These are phyloP conservation scores for Cladosporium phlei DNA, from an alignment of 2,329 filamentous ascomycete genomes.

Conservation along the genomic window DNA sequence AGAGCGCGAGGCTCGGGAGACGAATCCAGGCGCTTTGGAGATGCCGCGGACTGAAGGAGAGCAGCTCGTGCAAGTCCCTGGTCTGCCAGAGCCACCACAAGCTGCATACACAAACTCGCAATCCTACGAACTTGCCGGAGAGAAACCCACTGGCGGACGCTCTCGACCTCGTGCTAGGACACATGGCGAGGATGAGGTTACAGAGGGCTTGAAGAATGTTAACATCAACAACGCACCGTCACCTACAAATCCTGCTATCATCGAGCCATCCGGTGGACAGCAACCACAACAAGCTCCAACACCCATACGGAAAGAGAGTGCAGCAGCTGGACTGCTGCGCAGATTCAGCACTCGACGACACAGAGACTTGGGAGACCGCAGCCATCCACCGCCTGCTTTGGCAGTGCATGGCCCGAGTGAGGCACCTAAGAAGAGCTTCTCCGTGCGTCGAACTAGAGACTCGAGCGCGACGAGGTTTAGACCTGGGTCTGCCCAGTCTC, in stretches of 20 bases:
- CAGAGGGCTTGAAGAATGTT: conserved; percentile 65
- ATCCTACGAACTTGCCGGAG: conserved; percentile 81
- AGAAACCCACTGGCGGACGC: conserved; percentile 78
- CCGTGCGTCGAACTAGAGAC: conserved; percentile 62
- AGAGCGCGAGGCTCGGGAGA: conserved; percentile 64
- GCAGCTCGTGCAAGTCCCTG: conserved; percentile 59
- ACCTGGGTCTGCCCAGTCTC: conserved; percentile 51
- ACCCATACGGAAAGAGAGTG: conserved; percentile 75
- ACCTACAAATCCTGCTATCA: conserved; percentile 39
- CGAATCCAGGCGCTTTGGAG: conserved; percentile 55
- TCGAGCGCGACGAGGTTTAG: conserved; percentile 46
- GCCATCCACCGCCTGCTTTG: conserved; percentile 67
- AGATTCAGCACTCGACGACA: conserved; percentile 85
- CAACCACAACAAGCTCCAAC: conserved; percentile 32
- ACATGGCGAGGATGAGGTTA: conserved; percentile 87
- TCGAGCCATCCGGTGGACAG: conserved; percentile 33
- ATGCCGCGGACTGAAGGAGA: conserved; percentile 56
- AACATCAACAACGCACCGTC: conserved; percentile 54
- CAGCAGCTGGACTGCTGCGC: conserved; percentile 75
- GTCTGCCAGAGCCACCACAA: conserved; percentile 68
- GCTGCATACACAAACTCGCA: conserved; percentile 84
- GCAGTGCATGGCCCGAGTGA: conserved; percentile 76
- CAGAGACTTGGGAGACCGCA: conserved; percentile 56
- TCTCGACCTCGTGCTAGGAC: conserved; percentile 82
- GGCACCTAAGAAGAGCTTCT: conserved; percentile 79